Evolutionary conservation across 1,284 basidiomycete genomes (phyloP), one percentile per base, ranked within the genome.

Genomic region (Irpex sp.): DNA sequence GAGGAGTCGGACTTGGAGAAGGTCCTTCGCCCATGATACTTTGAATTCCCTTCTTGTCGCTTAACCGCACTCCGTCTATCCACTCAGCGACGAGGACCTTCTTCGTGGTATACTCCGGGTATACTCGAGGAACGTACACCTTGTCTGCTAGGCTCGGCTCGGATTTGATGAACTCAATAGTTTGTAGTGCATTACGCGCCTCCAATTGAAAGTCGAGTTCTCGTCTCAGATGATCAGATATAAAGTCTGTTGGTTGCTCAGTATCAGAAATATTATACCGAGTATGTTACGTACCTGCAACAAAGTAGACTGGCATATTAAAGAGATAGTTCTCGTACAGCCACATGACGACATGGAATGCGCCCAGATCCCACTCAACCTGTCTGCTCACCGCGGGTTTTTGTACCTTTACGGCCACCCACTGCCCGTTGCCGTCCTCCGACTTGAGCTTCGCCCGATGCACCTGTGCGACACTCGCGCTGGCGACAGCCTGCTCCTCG

Each of bases 321-420:
- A 94, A 94, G 1, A 87, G 79, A 79, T 85, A 86, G 47, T 87
- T 78, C 67, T 91, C 88, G 68, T 89, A 89, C 70, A 87, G 78
- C 87, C 87, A 91, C 86, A 91, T 89, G 1, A 89, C 88, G 2
- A 78, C 68, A 11, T 83, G 76, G 70, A 85, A 90, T 2, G 83
- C 85, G 26, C 78, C 85, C 31, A 95, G 76, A 74, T 95, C 93
- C 87, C 88, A 93, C 65, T 92, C 87, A 76, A 93, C 88, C 77
- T 97, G 94, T 69, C 85, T 92, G 59, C 80, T 82, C 15, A 97
- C 93, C 36, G 87, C 91, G 0, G 93, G 94, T 70, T 95, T 96
- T 77, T 96, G 93, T n/a, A 95, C 81, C 77, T 96, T 96, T 66
- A 97, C 94, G 0, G 94, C 94, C 1, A 96, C 94, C 82, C 88